phyloP scores from a whole-genome alignment of 2,329 filamentous ascomycete species.

The Alternaria ethzedia region DNA sequence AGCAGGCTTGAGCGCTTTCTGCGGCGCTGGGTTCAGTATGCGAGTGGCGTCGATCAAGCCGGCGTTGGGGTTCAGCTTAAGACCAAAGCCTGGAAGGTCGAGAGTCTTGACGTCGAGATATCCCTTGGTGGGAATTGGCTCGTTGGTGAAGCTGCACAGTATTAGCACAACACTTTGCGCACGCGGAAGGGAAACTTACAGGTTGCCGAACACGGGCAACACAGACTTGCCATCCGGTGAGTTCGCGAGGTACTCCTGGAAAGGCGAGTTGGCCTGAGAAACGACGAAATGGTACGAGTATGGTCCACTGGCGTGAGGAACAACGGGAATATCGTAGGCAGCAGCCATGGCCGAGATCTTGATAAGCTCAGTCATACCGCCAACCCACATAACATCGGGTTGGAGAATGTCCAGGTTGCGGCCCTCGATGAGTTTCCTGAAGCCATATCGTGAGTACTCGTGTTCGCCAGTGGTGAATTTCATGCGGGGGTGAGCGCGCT shows the following conservation, averaged over 20 bases:
- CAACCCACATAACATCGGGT: conserved; percentile 97
- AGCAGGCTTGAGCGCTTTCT: conserved; percentile 47
- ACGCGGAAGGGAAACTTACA: conserved; percentile 73
- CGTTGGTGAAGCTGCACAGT: conserved; percentile 9
- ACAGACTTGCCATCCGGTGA: conserved; percentile 90
- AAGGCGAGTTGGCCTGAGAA: conserved; percentile 89
- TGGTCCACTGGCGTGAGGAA: conserved; percentile 91
- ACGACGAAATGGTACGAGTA: conserved; percentile 98
- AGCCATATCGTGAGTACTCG: conserved; percentile 92
- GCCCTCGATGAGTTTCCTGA: conserved; percentile 90
- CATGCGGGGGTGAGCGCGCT: conserved; percentile 84
- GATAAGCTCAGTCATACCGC: conserved; percentile 88
- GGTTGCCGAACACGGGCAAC: conserved; percentile 86
- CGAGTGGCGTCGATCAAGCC: conserved; percentile 78
- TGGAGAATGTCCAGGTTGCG: conserved; percentile 94
- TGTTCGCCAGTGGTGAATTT: conserved; percentile 98
- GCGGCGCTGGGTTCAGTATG: conserved; percentile 71
- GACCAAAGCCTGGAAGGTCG: conserved; percentile 88
- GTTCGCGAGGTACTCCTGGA: conserved; percentile 96
- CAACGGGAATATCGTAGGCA: conserved; percentile 92
- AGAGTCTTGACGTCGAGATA: conserved; percentile 80
- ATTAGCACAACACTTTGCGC: not conserved
- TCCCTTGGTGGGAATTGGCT: conserved; percentile 63
- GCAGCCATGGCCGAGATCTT: conserved; percentile 88
- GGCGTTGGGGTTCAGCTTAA: conserved; percentile 82